Evolutionary conservation across 371 early-diverging fungal species (phyloP), one percentile per base, ranked within the genome.

Genomic region (Coemansia sp.): DNA sequence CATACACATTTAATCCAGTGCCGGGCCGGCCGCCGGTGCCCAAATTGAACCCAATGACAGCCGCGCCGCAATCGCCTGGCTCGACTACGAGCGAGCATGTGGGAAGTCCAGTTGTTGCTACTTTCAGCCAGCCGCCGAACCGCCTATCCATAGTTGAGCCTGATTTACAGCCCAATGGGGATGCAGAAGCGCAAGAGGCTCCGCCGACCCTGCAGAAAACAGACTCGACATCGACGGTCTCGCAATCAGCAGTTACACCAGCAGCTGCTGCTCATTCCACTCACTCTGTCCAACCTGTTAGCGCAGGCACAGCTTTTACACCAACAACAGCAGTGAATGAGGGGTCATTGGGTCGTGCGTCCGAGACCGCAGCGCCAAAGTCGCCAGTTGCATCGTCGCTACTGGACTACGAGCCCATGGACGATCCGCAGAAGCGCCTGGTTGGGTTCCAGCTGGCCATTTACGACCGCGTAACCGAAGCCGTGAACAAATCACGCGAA

Each of bases 381-480:
- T 58, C 63, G 12, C 62, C 69, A 7, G 57, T 37, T 20, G 44
- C 39, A n/a, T 75, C 69, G 11, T 82, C 82, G 9, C 51, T 82
- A 7, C 51, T 82, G 9, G 82, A 82, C 50, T 54, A 62, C 3
- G 78, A 75, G 50, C 80, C 81, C 2, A 57, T 70, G 70, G 78
- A 75, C 25, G 81, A 81, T 20, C 68, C 66, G 23, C 59, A 72
- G 58, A 80, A 69, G 59, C 80, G 77, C 75, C 84, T 50, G 67
- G 64, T 74, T 71, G 88, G 87, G 64, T 84, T 73, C 82, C 80
- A 67, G 82, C 82, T 83, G 67, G 83, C 67, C 59, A 82, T 80
- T 51, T 62, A 84, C 39, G 85, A 87, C 79, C 53, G 74, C 56
- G 59, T 86, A 68, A 52, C 69, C 56, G 68, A 74, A 80, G 83